Conservation (phyloP, 1,284 basidiomycete genomes). For the Naganishia liquefaciens region DNA sequence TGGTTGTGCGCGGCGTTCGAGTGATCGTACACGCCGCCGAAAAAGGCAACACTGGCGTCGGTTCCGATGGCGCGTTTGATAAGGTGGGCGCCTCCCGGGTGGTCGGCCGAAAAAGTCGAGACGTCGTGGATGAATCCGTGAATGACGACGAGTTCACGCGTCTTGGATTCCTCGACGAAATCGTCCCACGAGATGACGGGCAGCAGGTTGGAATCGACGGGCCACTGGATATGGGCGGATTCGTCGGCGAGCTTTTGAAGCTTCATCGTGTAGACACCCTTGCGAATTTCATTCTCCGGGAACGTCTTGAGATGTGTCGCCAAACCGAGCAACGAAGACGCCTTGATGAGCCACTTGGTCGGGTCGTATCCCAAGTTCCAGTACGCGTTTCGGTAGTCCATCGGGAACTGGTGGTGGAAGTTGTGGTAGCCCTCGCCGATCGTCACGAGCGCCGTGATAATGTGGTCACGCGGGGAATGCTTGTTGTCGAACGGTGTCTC, state of each 20-base stretch:
- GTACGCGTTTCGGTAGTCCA: constrained; percentile 92
- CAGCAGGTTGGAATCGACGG: constrained; percentile 67
- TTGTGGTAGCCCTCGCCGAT: constrained; percentile 96
- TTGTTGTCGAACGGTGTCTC: constrained; percentile 92
- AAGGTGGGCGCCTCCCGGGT: constrained; percentile 75
- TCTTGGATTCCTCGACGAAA: constrained; percentile 71
- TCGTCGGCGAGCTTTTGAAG: constrained; percentile 75
- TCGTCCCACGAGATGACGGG: constrained; percentile 83
- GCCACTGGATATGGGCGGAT: constrained; percentile 74
- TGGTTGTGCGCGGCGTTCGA: constrained; percentile 81
- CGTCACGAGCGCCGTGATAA: constrained; percentile 81
- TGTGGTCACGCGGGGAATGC: constrained; percentile 85
- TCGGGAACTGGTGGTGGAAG: constrained; percentile 90
- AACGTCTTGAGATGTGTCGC: constrained; percentile 86
- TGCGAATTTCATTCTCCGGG: constrained; percentile 89
- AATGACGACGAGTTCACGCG: constrained; percentile 75
- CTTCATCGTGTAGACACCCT: constrained; percentile 90
- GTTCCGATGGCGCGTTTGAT: constrained; percentile 68
- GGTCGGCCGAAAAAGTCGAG: constrained; percentile 80
- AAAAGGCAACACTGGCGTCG: constrained; percentile 89
- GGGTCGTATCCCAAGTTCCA: constrained; percentile 82
- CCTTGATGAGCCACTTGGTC: constrained; percentile 84
- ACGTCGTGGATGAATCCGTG: constrained; percentile 91
- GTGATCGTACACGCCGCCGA: constrained; percentile 90
- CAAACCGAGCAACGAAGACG: constrained; percentile 65